A percentile compares a stretch with the other conserved stretches of the same genome.
Evolutionary conservation across 1,139 yeast species (phyloP).

Genomic region (Zygotorulaspora mrakii): DNA sequence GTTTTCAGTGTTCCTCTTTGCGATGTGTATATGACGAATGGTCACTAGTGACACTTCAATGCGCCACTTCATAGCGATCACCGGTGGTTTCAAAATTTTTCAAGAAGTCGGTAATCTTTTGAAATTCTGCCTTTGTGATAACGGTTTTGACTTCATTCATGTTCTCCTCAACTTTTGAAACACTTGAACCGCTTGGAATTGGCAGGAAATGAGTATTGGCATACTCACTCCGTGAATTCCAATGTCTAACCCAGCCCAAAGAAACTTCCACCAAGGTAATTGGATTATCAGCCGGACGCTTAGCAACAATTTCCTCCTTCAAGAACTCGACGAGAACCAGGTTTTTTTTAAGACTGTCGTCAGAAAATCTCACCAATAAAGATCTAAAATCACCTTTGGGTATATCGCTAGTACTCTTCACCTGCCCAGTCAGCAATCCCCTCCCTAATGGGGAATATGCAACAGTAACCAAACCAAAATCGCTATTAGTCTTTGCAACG

Average conservation of each 20-base stretch:
- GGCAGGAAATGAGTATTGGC: slow-evolving; percentile 56
- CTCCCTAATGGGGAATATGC: slow-evolving; percentile 84
- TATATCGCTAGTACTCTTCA: slow-evolving; percentile 44
- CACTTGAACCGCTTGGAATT: slow-evolving; percentile 70
- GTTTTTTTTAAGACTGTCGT: slow-evolving; percentile 55
- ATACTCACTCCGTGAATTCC: slow-evolving; percentile 42
- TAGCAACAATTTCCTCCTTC: slow-evolving; percentile 44
- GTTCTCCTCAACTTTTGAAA: slow-evolving; percentile 57
- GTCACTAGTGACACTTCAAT: not conserved
- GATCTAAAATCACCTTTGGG: slow-evolving; percentile 55
- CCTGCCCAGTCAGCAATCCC: slow-evolving; percentile 68
- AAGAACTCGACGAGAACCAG: slow-evolving; percentile 41
- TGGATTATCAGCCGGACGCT: slow-evolving; percentile 44
- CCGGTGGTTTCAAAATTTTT: slow-evolving; percentile 45
- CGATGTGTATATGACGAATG: too few species aligned
- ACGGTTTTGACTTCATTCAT: slow-evolving; percentile 40
- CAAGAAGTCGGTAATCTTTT: slow-evolving; percentile 46
- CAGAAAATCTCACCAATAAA: slow-evolving; percentile 54
- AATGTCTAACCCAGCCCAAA: slow-evolving; percentile 60
- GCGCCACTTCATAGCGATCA: slow-evolving; percentile 43
- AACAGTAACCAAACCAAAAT: slow-evolving; percentile 59
- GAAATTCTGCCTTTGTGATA: slow-evolving; percentile 52
- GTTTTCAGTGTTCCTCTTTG: too few species aligned
- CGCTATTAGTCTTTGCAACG: slow-evolving; percentile 50
- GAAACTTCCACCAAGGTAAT: slow-evolving; percentile 67